Conservation (phyloP, 2,329 filamentous ascomycete genomes). For the Neurospora sp. region DNA sequence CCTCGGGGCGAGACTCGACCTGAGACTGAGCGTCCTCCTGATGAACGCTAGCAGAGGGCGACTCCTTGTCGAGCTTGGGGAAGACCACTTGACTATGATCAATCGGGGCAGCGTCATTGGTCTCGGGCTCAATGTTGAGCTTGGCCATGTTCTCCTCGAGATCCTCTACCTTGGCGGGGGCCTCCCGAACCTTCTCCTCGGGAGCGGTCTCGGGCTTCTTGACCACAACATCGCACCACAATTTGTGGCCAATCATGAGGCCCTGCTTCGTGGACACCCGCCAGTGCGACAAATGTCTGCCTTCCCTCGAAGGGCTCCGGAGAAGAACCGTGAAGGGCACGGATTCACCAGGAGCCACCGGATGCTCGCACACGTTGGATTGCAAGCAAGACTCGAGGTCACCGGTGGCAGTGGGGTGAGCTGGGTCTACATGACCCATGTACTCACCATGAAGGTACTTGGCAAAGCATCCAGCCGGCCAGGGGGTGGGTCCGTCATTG, state of each 20-base stretch:
- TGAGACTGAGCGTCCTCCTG: constrained; percentile 39
- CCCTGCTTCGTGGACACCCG: constrained; percentile 76
- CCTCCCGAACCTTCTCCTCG: constrained; percentile 18
- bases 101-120: constrained; percentile 26
- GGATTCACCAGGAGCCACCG: constrained; percentile 64
- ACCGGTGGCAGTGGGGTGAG: constrained; percentile 65
- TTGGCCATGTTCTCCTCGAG: constrained; percentile 19
- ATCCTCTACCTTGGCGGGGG: constrained; percentile 20
- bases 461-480: constrained; percentile 85
- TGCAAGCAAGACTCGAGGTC: constrained; percentile 72
- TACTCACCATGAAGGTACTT: constrained; percentile 90
- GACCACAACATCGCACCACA: constrained; percentile 90
- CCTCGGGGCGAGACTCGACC: constrained; percentile 27
- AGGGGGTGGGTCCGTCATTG: constrained; percentile 69
- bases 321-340: constrained; percentile 76
- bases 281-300: constrained; percentile 92
- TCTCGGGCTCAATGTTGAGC: constrained; percentile 9
- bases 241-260: constrained; percentile 76
- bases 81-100: constrained; percentile 77
- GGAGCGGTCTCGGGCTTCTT: constrained; percentile 28
- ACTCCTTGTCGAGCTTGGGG: constrained; percentile 92
- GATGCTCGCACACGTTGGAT: constrained; percentile 64
- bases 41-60: constrained; percentile 71
- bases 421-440: constrained; percentile 85
- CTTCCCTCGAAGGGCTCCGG: constrained; percentile 66